These are phyloP conservation scores for Geotrichum fermentans DNA, from an alignment of 1,139 yeast genomes.

Conservation along the genomic window DNA sequence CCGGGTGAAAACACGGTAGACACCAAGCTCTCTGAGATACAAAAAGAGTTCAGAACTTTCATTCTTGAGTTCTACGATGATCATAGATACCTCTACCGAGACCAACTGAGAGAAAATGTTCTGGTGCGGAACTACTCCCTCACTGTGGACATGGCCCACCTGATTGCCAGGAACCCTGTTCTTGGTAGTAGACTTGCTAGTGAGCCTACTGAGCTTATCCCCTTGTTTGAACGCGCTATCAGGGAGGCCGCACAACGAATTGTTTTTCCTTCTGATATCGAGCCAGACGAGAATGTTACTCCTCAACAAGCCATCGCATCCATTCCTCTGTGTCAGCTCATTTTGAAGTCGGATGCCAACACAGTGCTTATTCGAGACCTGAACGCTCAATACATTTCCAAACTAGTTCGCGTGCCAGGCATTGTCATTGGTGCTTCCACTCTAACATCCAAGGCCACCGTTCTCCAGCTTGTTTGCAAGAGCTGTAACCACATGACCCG, in stretches of 20 bases:
- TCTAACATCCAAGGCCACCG: conserved; percentile 80
- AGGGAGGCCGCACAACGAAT: conserved; percentile 85
- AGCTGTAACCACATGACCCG: conserved; percentile 77
- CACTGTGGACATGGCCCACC: conserved; percentile 75
- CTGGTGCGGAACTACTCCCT: conserved; percentile 69
- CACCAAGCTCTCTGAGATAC: conserved; percentile 67
- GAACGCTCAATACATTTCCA: conserved; percentile 83
- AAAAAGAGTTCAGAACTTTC: conserved; percentile 74
- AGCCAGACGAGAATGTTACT: conserved; percentile 23
- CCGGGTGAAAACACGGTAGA: conserved; percentile 73
- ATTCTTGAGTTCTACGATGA: conserved; percentile 81
- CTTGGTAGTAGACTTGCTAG: conserved; percentile 77
- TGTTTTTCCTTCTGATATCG: conserved; percentile 47
- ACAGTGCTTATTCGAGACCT: conserved; percentile 73
- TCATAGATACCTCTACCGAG: conserved; percentile 81
- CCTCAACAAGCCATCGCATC: conserved; percentile 23
- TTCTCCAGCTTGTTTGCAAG: conserved; percentile 79
- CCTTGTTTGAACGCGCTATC: conserved; percentile 83
- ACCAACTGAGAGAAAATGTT: conserved; percentile 83
- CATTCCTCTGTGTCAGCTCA: conserved; percentile 80
- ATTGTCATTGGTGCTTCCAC: conserved; percentile 91
- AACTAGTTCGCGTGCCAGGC: conserved; percentile 87
- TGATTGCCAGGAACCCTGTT: conserved; percentile 84
- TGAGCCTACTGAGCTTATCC: conserved; percentile 85
- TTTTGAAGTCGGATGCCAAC: conserved; percentile 68